Evolutionary conservation across 2,329 filamentous ascomycete species (phyloP).

Genomic region (Huntiella abstrusa): DNA sequence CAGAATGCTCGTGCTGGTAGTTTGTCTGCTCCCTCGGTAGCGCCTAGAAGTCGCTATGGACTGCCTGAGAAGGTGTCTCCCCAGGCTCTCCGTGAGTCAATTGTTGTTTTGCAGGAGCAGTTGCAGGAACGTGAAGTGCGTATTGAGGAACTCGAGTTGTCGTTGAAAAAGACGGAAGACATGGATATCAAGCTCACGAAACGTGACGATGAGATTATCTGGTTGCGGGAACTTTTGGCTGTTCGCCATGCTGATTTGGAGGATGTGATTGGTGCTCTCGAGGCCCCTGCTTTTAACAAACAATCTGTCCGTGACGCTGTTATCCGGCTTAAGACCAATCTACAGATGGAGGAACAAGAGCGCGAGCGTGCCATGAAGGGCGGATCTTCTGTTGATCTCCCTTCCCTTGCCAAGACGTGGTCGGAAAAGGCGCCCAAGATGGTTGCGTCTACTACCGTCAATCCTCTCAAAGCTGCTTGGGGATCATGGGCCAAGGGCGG

Average conservation of each 20-base stretch:
- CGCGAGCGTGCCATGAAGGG: slow-evolving; percentile 67
- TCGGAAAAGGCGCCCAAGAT: slow-evolving; percentile 44
- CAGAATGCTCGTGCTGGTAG: slow-evolving; percentile 47
- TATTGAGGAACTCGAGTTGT: slow-evolving; percentile 70
- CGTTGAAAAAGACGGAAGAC: slow-evolving; percentile 53
- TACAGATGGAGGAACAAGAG: slow-evolving; percentile 97
- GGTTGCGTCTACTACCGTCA: slow-evolving; percentile 58
- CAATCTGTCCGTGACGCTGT: slow-evolving; percentile 72
- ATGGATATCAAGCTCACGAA: slow-evolving; percentile 70
- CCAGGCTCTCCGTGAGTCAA: slow-evolving; percentile 86
- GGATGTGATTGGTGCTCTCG: slow-evolving; percentile 70
- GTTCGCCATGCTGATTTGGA: slow-evolving; percentile 82
- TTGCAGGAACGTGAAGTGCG: slow-evolving; percentile 80
- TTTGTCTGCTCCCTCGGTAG: slow-evolving; percentile 20
- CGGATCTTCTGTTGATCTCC: slow-evolving; percentile 46
- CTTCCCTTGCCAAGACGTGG: slow-evolving; percentile 52
- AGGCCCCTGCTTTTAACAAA: slow-evolving; percentile 48
- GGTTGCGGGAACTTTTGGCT: slow-evolving; percentile 82
- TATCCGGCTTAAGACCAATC: slow-evolving; percentile 79
- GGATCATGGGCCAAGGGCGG: slow-evolving; percentile 70
- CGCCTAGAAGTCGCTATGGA: slow-evolving; percentile 17
- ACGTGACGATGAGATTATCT: slow-evolving; percentile 81
- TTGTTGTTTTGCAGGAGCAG: slow-evolving; percentile 91
- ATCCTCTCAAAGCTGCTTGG: slow-evolving; percentile 70
- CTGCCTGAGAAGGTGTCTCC: slow-evolving; percentile 77